phyloP scores from a whole-genome alignment of 108 stramenopile genomes.

The Nannochloropsis gaditana region DNA sequence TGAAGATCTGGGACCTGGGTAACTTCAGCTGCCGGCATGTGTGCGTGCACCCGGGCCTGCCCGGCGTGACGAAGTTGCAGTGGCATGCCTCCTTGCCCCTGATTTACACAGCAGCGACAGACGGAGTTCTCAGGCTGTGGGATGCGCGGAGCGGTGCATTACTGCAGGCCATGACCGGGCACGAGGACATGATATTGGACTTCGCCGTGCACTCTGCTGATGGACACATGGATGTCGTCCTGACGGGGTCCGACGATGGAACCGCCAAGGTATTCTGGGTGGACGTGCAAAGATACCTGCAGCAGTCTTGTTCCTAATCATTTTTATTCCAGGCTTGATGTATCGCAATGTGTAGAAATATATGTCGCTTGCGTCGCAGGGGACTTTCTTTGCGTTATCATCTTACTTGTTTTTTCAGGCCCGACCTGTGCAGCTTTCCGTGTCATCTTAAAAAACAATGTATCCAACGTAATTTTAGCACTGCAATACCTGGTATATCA shows the following conservation, averaged over 20 bases:
- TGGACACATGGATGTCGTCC: not conserved
- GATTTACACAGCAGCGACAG: constrained; percentile 66
- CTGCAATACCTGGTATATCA: no score
- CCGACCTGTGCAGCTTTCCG: no score
- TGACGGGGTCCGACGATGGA: constrained; percentile 41
- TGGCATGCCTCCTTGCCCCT: constrained; percentile 71
- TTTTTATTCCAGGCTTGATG: no score
- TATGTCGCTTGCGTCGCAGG: no score
- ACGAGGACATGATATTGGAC: constrained; percentile 78
- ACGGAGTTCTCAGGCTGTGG: constrained; percentile 74
- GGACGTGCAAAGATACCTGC: not conserved
- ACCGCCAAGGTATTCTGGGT: constrained; percentile 34
- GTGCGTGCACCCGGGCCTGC: constrained; percentile 54
- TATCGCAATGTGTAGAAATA: no score
- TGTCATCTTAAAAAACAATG: no score
- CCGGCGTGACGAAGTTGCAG: constrained; percentile 65
- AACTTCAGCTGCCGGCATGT: constrained; percentile 51
- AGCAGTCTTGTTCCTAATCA: not conserved
- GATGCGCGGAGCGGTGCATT: constrained; percentile 75
- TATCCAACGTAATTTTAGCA: no score
- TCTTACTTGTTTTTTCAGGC: no score
- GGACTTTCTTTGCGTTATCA: no score
- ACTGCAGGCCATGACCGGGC: constrained; percentile 64
- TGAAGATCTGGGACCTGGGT: constrained; percentile 72
- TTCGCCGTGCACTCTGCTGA: constrained; percentile 47